Evolutionary conservation across 148 eudicot species (phyloP).

Genomic region (Gaultheria prostrata): DNA sequence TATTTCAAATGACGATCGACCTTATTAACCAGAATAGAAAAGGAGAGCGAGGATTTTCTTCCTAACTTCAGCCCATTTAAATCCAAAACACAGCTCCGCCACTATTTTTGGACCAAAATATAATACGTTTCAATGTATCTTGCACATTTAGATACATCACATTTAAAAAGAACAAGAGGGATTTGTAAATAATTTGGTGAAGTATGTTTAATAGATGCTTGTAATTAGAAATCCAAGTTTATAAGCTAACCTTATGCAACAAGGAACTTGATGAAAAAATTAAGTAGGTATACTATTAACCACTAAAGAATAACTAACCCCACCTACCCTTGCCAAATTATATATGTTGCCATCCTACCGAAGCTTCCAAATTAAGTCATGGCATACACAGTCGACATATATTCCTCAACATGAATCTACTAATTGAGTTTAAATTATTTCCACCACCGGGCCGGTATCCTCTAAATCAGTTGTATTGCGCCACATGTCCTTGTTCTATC

Average conservation of each 20-base stretch:
- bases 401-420: background rate
- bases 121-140: background rate
- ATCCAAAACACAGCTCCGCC: background rate
- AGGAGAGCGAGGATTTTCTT: background rate
- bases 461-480: too few species aligned
- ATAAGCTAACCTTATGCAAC: slow-evolving; percentile 8
- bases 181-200: background rate
- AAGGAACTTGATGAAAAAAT: slow-evolving; percentile 8
- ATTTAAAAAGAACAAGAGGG: background rate
- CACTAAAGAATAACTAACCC: slow-evolving; percentile 13
- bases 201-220: background rate
- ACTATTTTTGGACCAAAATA: background rate
- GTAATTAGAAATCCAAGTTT: slow-evolving; percentile 6
- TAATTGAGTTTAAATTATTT: too few species aligned
- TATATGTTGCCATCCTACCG: background rate
- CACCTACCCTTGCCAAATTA: slow-evolving; percentile 17
- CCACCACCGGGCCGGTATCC: too few species aligned
- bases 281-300: slow-evolving; percentile 16
- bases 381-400: background rate
- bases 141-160: background rate
- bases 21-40: background rate
- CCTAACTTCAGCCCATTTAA: background rate
- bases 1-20: background rate
- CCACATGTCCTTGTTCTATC: too few species aligned
- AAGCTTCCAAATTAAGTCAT: background rate